A percentile compares a stretch with the other conserved stretches of the same genome.
These are phyloP conservation scores for Paraglomus occultum DNA, from an alignment of 192 early-diverging fungal genomes.

Conservation along the genomic window DNA sequence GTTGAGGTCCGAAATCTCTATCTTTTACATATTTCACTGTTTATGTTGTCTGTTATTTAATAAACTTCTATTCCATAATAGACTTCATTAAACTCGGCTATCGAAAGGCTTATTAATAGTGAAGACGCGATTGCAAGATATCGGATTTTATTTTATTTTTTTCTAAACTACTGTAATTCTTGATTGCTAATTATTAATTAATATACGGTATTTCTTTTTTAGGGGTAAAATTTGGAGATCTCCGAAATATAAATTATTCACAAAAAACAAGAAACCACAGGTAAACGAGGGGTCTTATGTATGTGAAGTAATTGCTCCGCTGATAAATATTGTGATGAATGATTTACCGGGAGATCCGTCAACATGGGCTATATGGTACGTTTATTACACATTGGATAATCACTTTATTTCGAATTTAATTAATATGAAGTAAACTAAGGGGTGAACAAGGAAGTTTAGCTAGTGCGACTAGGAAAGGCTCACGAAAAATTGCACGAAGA, in stretches of 20 bases:
- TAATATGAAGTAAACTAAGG: conserved; percentile 21
- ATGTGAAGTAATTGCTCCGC: conserved; percentile 17
- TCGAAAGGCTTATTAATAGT: conserved; percentile 24
- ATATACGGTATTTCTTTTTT: no score
- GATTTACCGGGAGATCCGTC: conserved; percentile 11
- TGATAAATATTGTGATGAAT: conserved; percentile 24
- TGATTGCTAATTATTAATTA: no score
- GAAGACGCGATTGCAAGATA: conserved; percentile 19
- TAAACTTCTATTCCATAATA: conserved; percentile 25
- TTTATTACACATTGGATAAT: conserved; percentile 13
- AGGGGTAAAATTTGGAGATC: no score
- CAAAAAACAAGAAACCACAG: conserved; percentile 5
- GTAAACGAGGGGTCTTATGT: conserved; percentile 8
- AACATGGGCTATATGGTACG: conserved; percentile 15
- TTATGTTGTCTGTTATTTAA: conserved; percentile 33
- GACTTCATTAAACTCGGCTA: conserved; percentile 31
- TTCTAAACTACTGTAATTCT: no score
- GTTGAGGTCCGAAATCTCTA: conserved; percentile 26
- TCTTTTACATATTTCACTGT: conserved; percentile 30
- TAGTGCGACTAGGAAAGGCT: conserved; percentile 21
- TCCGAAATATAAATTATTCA: conserved; percentile 11
- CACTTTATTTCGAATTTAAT: conserved; percentile 12
- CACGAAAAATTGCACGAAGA: conserved; percentile 16
- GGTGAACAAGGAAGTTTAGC: conserved; percentile 18
- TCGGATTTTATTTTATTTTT: conserved; percentile 19